Percentiles rank a stretch among this genome's conserved stretches.
Evolutionary conservation across 2,329 filamentous ascomycete genomes (phyloP).

Genomic region (Microsporum audouinii): DNA sequence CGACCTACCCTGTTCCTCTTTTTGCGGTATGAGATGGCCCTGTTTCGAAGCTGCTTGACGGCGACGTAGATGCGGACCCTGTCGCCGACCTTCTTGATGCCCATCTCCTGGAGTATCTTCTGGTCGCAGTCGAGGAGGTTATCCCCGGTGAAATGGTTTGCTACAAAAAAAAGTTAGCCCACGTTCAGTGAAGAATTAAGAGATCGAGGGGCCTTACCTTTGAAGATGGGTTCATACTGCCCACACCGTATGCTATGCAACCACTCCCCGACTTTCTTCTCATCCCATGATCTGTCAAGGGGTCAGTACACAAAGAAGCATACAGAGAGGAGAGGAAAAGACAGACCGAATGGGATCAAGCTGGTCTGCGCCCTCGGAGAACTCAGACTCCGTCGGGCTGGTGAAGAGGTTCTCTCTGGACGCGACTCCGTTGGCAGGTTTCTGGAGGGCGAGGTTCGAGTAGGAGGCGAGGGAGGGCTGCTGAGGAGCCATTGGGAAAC

Average conservation of each 20-base stretch:
- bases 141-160: conserved; percentile 95
- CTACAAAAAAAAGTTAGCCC: conserved; percentile 23
- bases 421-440: conserved; percentile 3
- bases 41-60: conserved; percentile 71
- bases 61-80: conserved; percentile 79
- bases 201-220: conserved; percentile 34
- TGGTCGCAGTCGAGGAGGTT: conserved; percentile 96
- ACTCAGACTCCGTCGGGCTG: conserved; percentile 85
- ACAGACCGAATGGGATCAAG: conserved; percentile 60
- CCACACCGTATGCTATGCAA: conserved; percentile 81
- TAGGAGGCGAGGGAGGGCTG: neutral
- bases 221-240: conserved; percentile 86
- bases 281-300: conserved; percentile 61
- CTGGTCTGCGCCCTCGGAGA: conserved; percentile 64
- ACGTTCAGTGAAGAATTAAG: neutral
- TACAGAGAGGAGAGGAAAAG: neutral
- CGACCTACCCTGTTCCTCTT: conserved; percentile 67
- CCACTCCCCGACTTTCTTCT: conserved; percentile 85
- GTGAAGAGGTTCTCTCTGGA: conserved; percentile 39
- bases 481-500: neutral
- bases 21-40: conserved; percentile 63
- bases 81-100: conserved; percentile 95
- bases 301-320: neutral
- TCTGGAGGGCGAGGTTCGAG: conserved; percentile 3
- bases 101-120: conserved; percentile 91